A percentile compares a stretch with the other conserved stretches of the same genome.
Evolutionary conservation across 441 rosid species (phyloP).

Genomic region (Erysimum cheiri): DNA sequence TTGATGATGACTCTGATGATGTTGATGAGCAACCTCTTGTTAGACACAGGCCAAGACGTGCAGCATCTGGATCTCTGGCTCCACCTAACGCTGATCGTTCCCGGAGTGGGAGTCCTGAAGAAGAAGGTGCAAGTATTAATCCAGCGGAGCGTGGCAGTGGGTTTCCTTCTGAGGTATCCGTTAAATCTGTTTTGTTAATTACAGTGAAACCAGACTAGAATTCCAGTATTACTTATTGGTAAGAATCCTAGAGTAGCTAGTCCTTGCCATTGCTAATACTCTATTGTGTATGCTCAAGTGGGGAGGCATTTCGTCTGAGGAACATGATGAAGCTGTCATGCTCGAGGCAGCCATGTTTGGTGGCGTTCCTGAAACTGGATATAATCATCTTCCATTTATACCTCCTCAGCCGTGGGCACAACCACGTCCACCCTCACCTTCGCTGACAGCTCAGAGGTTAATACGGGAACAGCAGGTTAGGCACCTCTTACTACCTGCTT

Average conservation of each 20-base stretch:
- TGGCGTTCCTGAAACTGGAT: constrained; percentile 84
- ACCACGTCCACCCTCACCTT: constrained; percentile 90
- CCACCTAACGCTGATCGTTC: constrained; percentile 59
- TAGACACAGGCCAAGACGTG: constrained; percentile 71
- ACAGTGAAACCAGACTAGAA: neutral
- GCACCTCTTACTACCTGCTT: constrained; percentile 14
- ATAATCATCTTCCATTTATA: constrained; percentile 43
- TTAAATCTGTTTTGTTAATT: constrained; percentile 1
- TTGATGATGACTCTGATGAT: constrained; percentile 76
- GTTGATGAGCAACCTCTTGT: constrained; percentile 77
- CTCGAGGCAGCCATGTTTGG: constrained; percentile 99
- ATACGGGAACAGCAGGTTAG: constrained; percentile 97
- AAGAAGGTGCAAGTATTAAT: constrained; percentile 42
- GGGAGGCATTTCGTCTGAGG: constrained; percentile 99
- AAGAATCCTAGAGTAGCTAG: constrained; percentile 31
- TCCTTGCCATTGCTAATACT: constrained; percentile 20
- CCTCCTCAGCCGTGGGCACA: constrained; percentile 54
- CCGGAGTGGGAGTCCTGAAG: constrained; percentile 65
- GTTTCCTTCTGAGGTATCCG: constrained; percentile 55
- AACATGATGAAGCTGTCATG: constrained; percentile 99
- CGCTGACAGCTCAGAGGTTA: constrained; percentile 90
- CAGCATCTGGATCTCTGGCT: constrained; percentile 54
- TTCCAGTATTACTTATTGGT: constrained; percentile 6
- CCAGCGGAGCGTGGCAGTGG: constrained; percentile 54
- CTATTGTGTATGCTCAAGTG: constrained; percentile 58